Base-by-base conservation (phyloP, 2,329 filamentous ascomycete species). In the Capronia americana region DNA sequence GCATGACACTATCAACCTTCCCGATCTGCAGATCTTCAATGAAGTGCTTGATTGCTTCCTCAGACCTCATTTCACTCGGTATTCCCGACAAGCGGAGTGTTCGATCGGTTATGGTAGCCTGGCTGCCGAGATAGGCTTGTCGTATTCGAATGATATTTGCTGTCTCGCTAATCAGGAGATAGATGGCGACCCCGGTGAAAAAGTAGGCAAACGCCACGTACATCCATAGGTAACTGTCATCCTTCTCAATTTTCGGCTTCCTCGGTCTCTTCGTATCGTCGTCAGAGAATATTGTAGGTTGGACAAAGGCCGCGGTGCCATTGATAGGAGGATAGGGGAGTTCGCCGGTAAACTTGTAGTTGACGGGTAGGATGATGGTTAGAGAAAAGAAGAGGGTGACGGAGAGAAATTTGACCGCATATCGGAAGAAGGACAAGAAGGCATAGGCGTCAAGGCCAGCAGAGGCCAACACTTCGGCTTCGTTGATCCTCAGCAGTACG, bases 361-460 rank as follows among this genome's bases (percentile, higher is more conserved):
- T 96, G 65, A 99, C 90, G 0, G 95, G 96, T 69, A 90, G 89
- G 71, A 99, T 90, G 3, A 99, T 86, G 17, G 86, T 83, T 41
- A 91, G 83, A 30, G 93, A 90, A 74, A 98, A 92, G 77, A 97
- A 87, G 64, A 95, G 86, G 73, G 96, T 90, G 59, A 91, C 81
- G 17, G 86, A 81, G 58, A 98, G 89, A 72, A 97, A 90, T 69
- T 90, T 92, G 71, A 93, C 91, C 12, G 94, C 90, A 88, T 98
- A 95, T 77, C 93, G 96, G 84, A 97, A 98, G 79, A 99, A 99
- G 17, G 90, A 87, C 14, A 99, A 84, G 76, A 99, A 97, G 71
- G 97, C 95, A 80, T 92, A 99, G 58, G 95, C 95, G 81, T 99
- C 95, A 57, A 99, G 85, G 0, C 95, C 95, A 20, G 94, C 94